phyloP scores from a whole-genome alignment of 352 stramenopile genomes.

The Albugo laibachii region DNA sequence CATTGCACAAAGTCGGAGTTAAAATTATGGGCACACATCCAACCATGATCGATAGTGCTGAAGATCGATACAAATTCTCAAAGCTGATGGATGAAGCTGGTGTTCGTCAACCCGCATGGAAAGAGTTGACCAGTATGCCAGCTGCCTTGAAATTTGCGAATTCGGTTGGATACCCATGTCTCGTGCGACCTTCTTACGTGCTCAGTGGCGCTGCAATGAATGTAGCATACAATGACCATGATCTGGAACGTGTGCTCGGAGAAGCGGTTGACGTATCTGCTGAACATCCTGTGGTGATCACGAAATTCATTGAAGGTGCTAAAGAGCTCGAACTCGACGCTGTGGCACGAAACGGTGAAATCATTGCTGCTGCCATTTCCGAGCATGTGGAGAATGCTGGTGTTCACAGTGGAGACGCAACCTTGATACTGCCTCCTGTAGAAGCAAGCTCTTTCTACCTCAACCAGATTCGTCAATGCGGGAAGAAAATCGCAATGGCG shows the following conservation, averaged over 20 bases:
- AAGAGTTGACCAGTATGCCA: constrained; percentile 79
- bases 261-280: constrained; percentile 86
- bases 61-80: constrained; percentile 90
- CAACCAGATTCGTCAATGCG: constrained; percentile 30
- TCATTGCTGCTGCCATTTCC: constrained; percentile 81
- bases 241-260: constrained; percentile 73
- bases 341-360: constrained; percentile 70
- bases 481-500: constrained; percentile 81
- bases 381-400: constrained; percentile 90
- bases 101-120: constrained; percentile 56
- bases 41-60: constrained; percentile 90
- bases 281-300: constrained; percentile 95
- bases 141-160: constrained; percentile 85
- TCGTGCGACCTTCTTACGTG: constrained; percentile 95
- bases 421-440: constrained; percentile 76
- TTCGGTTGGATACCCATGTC: constrained; percentile 87
- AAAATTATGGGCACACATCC: constrained; percentile 68
- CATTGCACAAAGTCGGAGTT: constrained; percentile 71
- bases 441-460: constrained; percentile 45
- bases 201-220: constrained; percentile 96
- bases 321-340: constrained; percentile 87
- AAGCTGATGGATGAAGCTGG: constrained; percentile 91
- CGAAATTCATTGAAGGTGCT: constrained; percentile 91
- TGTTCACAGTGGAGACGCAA: constrained; percentile 85
- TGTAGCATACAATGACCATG: constrained; percentile 87